Conservation (phyloP, 1,139 yeast species). For the Zygoascus meyerae region DNA sequence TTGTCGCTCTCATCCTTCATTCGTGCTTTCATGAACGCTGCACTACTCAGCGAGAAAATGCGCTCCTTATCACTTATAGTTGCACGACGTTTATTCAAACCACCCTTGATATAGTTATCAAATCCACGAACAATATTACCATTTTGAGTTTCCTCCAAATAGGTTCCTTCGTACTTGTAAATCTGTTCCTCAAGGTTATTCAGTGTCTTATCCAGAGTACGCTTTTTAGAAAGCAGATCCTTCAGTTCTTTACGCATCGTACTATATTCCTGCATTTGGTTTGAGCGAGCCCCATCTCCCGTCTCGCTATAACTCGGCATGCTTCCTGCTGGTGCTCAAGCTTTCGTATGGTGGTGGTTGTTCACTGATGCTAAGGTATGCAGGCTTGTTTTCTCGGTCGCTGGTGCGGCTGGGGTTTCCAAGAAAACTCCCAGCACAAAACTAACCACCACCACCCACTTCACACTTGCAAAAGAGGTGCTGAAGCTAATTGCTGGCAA, state of each 20-base stretch:
- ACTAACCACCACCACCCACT: no score
- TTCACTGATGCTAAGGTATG: no score
- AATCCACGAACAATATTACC: slow-evolving; percentile 90
- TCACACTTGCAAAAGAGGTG: no score
- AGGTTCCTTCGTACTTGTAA: slow-evolving; percentile 74
- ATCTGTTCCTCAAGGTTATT: slow-evolving; percentile 64
- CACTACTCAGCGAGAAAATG: slow-evolving; percentile 75
- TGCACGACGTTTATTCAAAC: slow-evolving; percentile 48
- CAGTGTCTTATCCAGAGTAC: slow-evolving; percentile 57
- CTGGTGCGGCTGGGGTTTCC: no score
- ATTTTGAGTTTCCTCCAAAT: slow-evolving; percentile 60
- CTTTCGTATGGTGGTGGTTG: no score
- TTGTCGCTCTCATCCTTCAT: slow-evolving; percentile 18
- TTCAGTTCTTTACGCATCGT: slow-evolving; percentile 62
- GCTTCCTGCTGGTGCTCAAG: neutral
- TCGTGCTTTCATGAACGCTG: slow-evolving; percentile 53
- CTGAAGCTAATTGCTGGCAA: no score
- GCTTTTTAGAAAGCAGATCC: slow-evolving; percentile 58
- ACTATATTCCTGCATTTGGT: slow-evolving; percentile 51
- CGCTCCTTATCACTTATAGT: slow-evolving; percentile 75
- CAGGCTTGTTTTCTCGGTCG: no score
- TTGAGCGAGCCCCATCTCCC: slow-evolving; percentile 10
- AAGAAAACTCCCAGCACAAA: no score
- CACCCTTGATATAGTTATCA: slow-evolving; percentile 65
- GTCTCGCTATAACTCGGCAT: slow-evolving; percentile 20